Percentiles rank a stretch among this genome's conserved stretches.
Conservation (phyloP, 495 filamentous ascomycete species). For the Aspergillus nanangensis region DNA sequence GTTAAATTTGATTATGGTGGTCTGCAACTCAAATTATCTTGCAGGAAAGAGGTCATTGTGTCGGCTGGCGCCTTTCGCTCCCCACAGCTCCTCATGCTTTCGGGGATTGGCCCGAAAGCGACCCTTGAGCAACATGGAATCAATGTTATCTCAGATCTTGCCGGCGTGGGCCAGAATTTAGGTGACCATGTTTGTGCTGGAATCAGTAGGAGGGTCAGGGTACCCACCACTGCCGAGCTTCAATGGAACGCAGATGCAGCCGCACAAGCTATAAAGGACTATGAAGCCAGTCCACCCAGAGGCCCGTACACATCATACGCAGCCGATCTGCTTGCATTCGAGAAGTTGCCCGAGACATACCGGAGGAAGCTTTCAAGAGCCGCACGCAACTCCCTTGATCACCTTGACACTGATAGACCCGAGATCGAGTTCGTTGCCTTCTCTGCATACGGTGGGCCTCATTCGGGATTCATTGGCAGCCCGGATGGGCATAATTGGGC, state of each 20-base stretch:
- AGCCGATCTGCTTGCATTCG: conserved; percentile 29
- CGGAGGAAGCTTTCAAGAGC: conserved; percentile 9
- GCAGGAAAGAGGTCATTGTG: conserved; percentile 1
- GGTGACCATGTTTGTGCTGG: neutral
- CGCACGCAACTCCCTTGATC: conserved; percentile 5
- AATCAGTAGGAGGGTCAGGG: neutral
- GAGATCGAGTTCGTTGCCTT: conserved; percentile 46
- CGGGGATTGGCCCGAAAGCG: neutral
- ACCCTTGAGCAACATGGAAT: neutral
- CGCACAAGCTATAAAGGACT: no score
- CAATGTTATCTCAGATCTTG: neutral
- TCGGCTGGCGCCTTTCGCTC: neutral
- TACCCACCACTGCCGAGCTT: no score
- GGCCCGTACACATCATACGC: conserved; percentile 24
- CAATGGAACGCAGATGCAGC: no score
- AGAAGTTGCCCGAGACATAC: conserved; percentile 29
- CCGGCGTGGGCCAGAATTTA: neutral
- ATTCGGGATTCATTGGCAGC: conserved; percentile 18
- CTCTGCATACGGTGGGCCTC: conserved; percentile 22
- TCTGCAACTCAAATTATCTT: neutral
- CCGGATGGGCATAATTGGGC: conserved; percentile 42
- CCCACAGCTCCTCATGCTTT: neutral
- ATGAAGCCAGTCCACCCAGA: no score
- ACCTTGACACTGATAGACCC: conserved; percentile 47
- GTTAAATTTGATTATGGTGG: no score